Base-by-base conservation (phyloP, 164 flowering plant species). In the Protea cynaroides region DNA sequence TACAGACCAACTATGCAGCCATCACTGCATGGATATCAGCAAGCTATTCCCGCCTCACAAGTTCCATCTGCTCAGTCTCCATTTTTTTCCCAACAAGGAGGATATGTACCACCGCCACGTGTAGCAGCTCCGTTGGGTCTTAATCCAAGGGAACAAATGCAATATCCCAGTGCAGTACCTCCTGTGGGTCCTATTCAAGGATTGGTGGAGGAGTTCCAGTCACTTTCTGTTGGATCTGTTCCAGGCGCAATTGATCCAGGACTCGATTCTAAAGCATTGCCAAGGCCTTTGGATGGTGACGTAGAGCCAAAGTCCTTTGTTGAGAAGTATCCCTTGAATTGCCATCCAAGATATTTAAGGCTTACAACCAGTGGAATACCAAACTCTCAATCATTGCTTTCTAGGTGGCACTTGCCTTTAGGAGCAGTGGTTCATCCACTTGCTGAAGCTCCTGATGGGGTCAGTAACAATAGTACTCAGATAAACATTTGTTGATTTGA, bases 371-470 rank as follows among this genome's bases (percentile, higher is more conserved):
- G 73, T 69, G 93, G 80, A 21, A 80, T 94, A 44, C 99, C 99
- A 65, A 89, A 75, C 74, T 90, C 99, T 9, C 92, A 86, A 63
- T 89, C 99, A 34, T 78, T 94, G 78, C 76, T 73, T 55, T 84
- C 99, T 25, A 81, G 96, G 80, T 94, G 99, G 99, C 96, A 94
- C 78, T 84, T 91, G 72, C 96, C 97, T 72, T 84, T 94, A 61
- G 99, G 94, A 77, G 96, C 92, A 19, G 96, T 89, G 72, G 88
- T 91, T 72, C 90, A 93, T 75, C 99, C 99, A 64, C 93, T 94
- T 43, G 99, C 97, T 7, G 89, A 86, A 79, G 67, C 88, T 82
- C 94, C 97, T 68, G 79, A 75, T 59, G 99, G 96, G 96, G 99
- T 94, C 29, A 76, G 97, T 81, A 61, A 65, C 25, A 15, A 49